These are phyloP conservation scores for Leccinum disarticulatum DNA, from an alignment of 768 basidiomycete genomes.

Conservation along the genomic window DNA sequence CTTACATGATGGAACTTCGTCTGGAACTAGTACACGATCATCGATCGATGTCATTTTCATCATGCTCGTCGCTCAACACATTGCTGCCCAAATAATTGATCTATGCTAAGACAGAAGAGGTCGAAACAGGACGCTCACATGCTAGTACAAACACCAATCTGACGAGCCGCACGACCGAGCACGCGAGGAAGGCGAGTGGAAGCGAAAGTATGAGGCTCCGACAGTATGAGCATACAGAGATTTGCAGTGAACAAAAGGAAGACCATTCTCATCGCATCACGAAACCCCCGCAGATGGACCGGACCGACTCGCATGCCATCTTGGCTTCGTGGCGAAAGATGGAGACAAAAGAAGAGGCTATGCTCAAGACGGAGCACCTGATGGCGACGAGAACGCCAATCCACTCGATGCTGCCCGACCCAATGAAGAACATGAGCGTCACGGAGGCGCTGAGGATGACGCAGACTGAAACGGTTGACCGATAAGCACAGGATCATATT, in stretches of 20 bases:
- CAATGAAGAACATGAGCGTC: slow-evolving; percentile 76
- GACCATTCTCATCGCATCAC: slow-evolving; percentile 46
- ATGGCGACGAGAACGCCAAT: slow-evolving; percentile 67
- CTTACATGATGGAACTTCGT: no score
- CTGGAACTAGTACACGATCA: no score
- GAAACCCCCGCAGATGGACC: slow-evolving; percentile 51
- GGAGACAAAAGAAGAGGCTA: slow-evolving; percentile 62
- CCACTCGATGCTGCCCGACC: slow-evolving; percentile 61
- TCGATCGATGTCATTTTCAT: no score
- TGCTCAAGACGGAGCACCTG: slow-evolving; percentile 54
- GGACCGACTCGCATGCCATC: slow-evolving; percentile 44
- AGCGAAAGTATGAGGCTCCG: slow-evolving; percentile 63
- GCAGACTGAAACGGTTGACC: slow-evolving; percentile 56
- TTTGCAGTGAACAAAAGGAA: neutral
- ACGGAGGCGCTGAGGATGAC: slow-evolving; percentile 79
- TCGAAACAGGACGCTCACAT: neutral
- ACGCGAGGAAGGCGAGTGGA: slow-evolving; percentile 71
- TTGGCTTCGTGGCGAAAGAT: slow-evolving; percentile 70
- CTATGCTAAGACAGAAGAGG: neutral
- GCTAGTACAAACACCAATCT: neutral
- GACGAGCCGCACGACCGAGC: slow-evolving; percentile 46
- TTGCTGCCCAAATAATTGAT: no score
- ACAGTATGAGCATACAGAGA: slow-evolving; percentile 30
- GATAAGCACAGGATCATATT: slow-evolving; percentile 1
- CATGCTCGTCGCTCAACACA: no score